Conservation (phyloP, 768 basidiomycete species). For the Kondoa subrosea region DNA sequence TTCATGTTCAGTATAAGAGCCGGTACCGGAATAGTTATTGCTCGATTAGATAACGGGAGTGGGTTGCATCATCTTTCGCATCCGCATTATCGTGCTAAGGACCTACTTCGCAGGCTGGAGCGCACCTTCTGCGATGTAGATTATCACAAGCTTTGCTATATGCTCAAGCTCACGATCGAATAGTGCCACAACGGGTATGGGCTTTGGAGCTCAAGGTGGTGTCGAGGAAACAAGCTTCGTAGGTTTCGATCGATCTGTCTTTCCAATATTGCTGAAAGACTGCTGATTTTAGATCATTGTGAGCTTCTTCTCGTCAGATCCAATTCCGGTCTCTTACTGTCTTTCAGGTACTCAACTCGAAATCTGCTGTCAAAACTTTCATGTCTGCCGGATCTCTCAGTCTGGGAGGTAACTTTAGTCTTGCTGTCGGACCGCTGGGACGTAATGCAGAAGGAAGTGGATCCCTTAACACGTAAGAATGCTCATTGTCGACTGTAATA, state of each 20-base stretch:
- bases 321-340: no score
- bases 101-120: slow-evolving; percentile 56
- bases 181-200: slow-evolving; percentile 65
- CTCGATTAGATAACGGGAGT: slow-evolving; percentile 19
- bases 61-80: neutral
- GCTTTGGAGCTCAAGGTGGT: slow-evolving; percentile 51
- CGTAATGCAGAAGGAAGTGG: slow-evolving; percentile 80
- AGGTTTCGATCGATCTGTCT: slow-evolving; percentile 12
- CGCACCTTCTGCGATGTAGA: slow-evolving; percentile 67
- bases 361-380: slow-evolving; percentile 55
- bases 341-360: slow-evolving; percentile 59
- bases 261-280: neutral
- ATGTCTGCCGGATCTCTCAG: slow-evolving; percentile 81
- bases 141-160: neutral
- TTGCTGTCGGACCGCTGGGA: slow-evolving; percentile 72
- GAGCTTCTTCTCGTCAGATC: slow-evolving; percentile 55
- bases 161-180: neutral
- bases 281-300: slow-evolving; percentile 34
- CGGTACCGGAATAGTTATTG: slow-evolving; percentile 25
- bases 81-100: neutral
- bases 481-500: no score
- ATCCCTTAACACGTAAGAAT: slow-evolving; percentile 60
- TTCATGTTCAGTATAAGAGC: slow-evolving; percentile 28
- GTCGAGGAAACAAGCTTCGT: slow-evolving; percentile 33
- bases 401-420: slow-evolving; percentile 26